Evolutionary conservation across 2,329 filamentous ascomycete species (phyloP).

Genomic region (Trichoderma polysporum): DNA sequence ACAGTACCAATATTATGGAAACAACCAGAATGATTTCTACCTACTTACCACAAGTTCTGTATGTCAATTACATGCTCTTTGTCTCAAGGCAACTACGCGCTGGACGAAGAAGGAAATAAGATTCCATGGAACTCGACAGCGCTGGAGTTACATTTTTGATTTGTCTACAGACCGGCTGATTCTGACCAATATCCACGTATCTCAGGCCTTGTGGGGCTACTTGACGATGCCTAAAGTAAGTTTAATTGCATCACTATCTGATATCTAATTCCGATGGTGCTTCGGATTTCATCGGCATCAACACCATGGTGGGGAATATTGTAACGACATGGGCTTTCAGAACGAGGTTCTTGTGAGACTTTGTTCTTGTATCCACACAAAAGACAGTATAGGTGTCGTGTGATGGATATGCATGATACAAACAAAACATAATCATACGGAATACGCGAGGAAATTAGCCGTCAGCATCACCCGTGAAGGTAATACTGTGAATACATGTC

Average conservation of each 20-base stretch:
- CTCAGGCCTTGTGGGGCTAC: neutral
- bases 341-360: neutral
- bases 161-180: neutral
- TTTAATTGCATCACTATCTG: neutral
- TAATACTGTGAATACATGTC: neutral
- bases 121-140: no score
- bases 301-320: neutral
- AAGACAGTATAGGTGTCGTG: neutral
- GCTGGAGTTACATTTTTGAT: no score
- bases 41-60: no score
- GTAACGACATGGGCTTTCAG: neutral
- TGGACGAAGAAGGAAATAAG: no score
- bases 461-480: neutral
- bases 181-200: neutral
- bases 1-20: no score
- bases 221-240: neutral
- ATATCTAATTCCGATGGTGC: neutral
- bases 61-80: no score
- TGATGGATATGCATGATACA: neutral
- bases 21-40: no score
- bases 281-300: neutral
- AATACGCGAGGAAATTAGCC: neutral
- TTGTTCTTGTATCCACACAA: no score
- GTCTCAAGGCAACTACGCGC: no score
- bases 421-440: neutral